These are phyloP conservation scores for Fistulina hepatica DNA, from an alignment of 1,284 basidiomycete species.

Conservation along the genomic window DNA sequence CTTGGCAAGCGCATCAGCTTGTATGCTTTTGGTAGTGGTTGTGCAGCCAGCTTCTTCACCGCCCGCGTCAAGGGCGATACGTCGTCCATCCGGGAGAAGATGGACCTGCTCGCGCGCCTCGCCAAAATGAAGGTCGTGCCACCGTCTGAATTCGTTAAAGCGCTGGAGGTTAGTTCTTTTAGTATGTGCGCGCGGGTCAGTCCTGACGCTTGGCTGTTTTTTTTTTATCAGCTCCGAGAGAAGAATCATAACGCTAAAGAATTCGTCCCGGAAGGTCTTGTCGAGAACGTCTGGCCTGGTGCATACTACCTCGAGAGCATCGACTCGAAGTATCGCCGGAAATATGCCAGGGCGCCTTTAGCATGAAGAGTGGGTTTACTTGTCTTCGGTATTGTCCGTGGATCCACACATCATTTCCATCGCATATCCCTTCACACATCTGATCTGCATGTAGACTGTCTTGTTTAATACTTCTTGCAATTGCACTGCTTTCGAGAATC, in stretches of 20 bases:
- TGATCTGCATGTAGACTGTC: too few relatives aligned
- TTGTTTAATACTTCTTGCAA: too few relatives aligned
- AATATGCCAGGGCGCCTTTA: slow-evolving; percentile 57
- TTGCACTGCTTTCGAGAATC: too few relatives aligned
- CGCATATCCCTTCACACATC: too few relatives aligned
- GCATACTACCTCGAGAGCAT: slow-evolving; percentile 90
- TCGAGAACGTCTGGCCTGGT: slow-evolving; percentile 92
- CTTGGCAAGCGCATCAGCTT: slow-evolving; percentile 77
- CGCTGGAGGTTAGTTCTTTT: slow-evolving; percentile 38
- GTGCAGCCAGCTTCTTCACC: slow-evolving; percentile 86
- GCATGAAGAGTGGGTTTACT: slow-evolving; percentile 22
- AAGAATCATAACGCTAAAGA: slow-evolving; percentile 90
- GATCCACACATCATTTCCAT: too few relatives aligned
- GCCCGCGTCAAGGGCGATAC: slow-evolving; percentile 82
- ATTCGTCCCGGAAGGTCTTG: slow-evolving; percentile 77
- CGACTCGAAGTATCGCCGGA: slow-evolving; percentile 88
- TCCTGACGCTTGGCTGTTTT: slow-evolving; percentile 7
- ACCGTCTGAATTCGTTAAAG: slow-evolving; percentile 60
- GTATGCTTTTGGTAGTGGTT: slow-evolving; percentile 92
- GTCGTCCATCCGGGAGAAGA: slow-evolving; percentile 64
- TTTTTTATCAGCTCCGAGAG: slow-evolving; percentile 65
- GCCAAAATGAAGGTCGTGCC: slow-evolving; percentile 85
- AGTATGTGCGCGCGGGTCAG: too few relatives aligned
- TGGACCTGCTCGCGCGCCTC: slow-evolving; percentile 72
- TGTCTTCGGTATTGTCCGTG: too few relatives aligned